Evolutionary conservation across 78 protist genomes (phyloP), one percentile per base, ranked within the genome.

Genomic region (slime mould (Dictyostelium discoideum)): DNA sequence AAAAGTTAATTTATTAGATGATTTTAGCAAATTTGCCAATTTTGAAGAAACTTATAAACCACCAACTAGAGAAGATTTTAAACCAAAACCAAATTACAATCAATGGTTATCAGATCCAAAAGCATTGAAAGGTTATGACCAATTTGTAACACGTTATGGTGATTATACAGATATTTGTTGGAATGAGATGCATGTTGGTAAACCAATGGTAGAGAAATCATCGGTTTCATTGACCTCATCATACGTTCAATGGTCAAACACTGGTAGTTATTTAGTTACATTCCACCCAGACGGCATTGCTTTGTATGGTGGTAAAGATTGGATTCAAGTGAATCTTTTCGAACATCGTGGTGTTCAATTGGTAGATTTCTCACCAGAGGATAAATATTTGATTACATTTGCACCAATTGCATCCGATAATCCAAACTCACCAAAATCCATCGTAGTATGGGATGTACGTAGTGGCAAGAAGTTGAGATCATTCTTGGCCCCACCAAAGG

Each of bases 251-350:
- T 99, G 98, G 99, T 97, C 98, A 20, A 98, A 99, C 22, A 82
- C 46, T 50, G 99, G 99, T 26, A 80, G 95, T 20, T 99, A 98
- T 92, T 88, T 98, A 72, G 98, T 97, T 20, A 98, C 99, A 29
- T 74, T 98, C 96, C 99, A 98, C 94, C 78, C 54, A 50, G 96
- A 84, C 7, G 99, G 99, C 11, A 69, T 98, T n/a, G 95, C 93
- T 16, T 65, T 98, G 39, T 98, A 97, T 97, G 99, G 98, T n/a
- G 98, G 98, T 26, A 79, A 26, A 57, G 54, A 85, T 40, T 95
- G 96, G 98, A 13, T 1, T 32, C 79, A 42, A 76, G 40, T 93
- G 4, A 44, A 37, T 32, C 50, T 88, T 39, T 96, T 97, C 76
- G 42, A 63, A 22, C 99, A 97, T 93, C 92, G 24, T 11, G 97